Percentiles rank a stretch among this genome's conserved stretches.
These are phyloP conservation scores for Trichosanthes truncata DNA, from an alignment of 306 rosid genomes.

Conservation along the genomic window DNA sequence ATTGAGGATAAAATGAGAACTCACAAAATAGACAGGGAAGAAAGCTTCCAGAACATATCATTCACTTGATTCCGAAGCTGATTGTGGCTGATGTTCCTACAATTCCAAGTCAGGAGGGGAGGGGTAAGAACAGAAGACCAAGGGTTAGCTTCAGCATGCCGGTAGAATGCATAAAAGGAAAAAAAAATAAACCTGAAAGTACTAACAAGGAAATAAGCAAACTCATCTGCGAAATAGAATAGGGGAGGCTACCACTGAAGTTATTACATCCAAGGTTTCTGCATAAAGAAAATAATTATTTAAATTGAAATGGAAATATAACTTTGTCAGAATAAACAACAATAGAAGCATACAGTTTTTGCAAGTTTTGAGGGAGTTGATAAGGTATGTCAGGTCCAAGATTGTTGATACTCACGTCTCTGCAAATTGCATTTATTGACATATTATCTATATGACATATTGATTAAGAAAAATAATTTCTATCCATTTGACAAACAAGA, in stretches of 20 bases:
- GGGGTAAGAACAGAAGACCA: conserved; percentile 2
- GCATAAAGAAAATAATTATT: conserved; percentile 16
- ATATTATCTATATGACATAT: background rate
- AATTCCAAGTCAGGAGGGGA: conserved; percentile 11
- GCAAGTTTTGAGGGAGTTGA: conserved; percentile 62
- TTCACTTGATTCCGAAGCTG: conserved; percentile 56
- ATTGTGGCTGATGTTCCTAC: conserved; percentile 81
- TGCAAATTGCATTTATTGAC: conserved; percentile 22
- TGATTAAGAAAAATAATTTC: background rate
- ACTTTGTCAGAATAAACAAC: background rate
- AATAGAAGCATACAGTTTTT: conserved; percentile 53
- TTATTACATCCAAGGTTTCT: conserved; percentile 73
- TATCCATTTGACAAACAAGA: background rate
- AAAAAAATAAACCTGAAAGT: background rate
- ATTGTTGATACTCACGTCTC: conserved; percentile 77
- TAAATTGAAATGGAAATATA: background rate
- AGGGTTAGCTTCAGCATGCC: conserved; percentile 8
- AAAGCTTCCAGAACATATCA: conserved; percentile 43
- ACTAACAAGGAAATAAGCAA: conserved; percentile 74
- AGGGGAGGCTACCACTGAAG: conserved; percentile 55
- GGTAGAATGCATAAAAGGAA: background rate
- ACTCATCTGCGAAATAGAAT: conserved; percentile 41
- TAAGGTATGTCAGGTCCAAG: conserved; percentile 50
- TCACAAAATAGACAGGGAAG: conserved; percentile 73
- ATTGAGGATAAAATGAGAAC: conserved; percentile 24